Evolutionary conservation across 495 filamentous ascomycete species (phyloP).

Genomic region (Margaritispora aquatica): DNA sequence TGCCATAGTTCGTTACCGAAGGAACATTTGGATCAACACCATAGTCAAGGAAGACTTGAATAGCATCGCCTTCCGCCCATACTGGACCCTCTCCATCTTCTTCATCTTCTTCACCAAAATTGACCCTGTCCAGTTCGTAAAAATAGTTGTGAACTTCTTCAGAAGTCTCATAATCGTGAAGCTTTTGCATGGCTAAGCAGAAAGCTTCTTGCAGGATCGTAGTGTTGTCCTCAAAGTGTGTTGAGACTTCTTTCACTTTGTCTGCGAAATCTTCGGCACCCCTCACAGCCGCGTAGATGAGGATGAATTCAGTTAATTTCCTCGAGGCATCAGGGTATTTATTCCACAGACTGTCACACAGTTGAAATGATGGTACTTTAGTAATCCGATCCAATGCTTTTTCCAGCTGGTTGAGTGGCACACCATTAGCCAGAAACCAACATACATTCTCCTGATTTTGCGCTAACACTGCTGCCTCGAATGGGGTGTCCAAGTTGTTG

Average conservation of each 20-base stretch:
- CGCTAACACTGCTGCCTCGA: neutral
- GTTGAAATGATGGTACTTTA: neutral
- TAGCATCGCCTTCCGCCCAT: neutral
- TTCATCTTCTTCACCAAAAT: neutral
- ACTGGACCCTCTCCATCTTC: neutral
- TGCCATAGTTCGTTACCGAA: neutral
- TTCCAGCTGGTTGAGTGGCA: neutral
- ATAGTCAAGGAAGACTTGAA: conserved; percentile 5
- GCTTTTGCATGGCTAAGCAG: conserved; percentile 2
- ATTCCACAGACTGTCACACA: neutral
- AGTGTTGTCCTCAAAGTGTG: neutral
- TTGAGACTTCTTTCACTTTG: neutral
- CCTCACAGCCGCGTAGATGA: neutral
- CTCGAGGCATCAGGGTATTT: neutral
- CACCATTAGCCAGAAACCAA: conserved; percentile 1
- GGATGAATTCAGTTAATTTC: neutral
- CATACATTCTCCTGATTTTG: neutral
- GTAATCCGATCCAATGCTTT: neutral
- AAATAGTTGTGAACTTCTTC: neutral
- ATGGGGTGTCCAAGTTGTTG: neutral
- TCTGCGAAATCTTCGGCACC: neutral
- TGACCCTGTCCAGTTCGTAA: neutral
- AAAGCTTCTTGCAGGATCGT: conserved; percentile 7
- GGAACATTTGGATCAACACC: conserved; percentile 7
- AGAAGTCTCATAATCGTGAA: neutral